A percentile compares a stretch with the other conserved stretches of the same genome.
Conservation (phyloP, 371 early-diverging fungal species). For the Rhizomucor pusillus region DNA sequence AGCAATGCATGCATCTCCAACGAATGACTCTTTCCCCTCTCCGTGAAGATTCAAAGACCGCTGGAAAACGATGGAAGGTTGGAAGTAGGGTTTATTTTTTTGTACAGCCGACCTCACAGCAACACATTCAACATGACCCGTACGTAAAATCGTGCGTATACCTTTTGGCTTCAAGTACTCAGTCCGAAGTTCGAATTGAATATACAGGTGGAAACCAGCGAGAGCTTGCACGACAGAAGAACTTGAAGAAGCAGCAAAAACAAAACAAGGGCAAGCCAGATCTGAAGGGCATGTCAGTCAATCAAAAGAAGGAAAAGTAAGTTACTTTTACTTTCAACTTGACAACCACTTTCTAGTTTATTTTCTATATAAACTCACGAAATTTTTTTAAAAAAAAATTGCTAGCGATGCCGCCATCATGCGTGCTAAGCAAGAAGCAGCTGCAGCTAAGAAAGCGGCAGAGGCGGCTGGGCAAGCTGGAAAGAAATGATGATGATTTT, state of each 20-base stretch:
- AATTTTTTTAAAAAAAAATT: conserved; percentile 2
- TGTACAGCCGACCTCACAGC: no score
- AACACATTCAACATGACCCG: no score
- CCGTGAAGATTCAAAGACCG: no score
- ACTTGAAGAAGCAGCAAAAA: conserved; percentile 48
- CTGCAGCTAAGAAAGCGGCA: conserved; percentile 36
- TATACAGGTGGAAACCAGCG: conserved; percentile 55
- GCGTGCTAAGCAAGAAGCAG: conserved; percentile 58
- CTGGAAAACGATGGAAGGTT: no score
- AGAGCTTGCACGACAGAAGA: conserved; percentile 56
- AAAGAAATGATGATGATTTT: no score
- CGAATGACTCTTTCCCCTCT: no score
- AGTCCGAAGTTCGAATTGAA: no score
- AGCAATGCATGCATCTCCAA: no score
- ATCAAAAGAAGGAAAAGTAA: conserved; percentile 56
- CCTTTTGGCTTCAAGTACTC: no score
- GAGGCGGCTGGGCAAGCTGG: conserved; percentile 4
- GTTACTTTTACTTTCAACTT: not conserved
- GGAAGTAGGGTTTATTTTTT: no score
- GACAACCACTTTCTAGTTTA: not conserved
- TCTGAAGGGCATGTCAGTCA: conserved; percentile 37
- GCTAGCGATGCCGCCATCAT: conserved; percentile 59
- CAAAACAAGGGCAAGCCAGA: conserved; percentile 37
- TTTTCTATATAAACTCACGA: not conserved
- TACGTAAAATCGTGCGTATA: no score